Evolutionary conservation across 2,329 filamentous ascomycete genomes (phyloP).

Genomic region (Lachnellula hyalina): DNA sequence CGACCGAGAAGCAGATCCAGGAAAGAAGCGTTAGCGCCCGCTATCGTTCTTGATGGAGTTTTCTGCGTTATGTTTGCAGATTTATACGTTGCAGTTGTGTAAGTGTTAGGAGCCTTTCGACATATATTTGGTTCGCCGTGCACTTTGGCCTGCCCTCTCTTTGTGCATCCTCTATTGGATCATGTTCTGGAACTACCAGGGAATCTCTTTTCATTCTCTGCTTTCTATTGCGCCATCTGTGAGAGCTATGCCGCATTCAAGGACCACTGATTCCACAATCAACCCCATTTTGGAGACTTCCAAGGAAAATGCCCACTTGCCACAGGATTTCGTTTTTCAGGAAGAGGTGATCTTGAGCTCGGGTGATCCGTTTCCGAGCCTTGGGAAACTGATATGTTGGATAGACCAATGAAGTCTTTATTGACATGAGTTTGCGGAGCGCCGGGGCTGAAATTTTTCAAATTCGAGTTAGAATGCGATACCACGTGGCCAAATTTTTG

Average conservation of each 20-base stretch:
- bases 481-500: neutral
- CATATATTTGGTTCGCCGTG: neutral
- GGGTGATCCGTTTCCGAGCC: neutral
- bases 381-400: neutral
- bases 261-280: neutral
- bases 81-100: conserved; percentile 17
- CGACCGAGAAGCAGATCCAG: conserved; percentile 74
- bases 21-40: conserved; percentile 45
- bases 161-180: neutral
- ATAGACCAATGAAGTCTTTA: neutral
- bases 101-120: conserved; percentile 6
- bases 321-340: neutral
- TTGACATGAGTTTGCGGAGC: too few species aligned
- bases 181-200: conserved; percentile 1
- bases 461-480: neutral
- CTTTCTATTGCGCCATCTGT: conserved; percentile 3
- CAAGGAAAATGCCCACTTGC: neutral
- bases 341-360: neutral
- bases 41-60: conserved; percentile 21
- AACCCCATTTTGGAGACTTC: neutral
- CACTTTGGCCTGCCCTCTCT: neutral
- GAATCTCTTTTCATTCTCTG: conserved; percentile 1
- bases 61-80: conserved; percentile 16
- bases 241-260: neutral
- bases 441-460: neutral